phyloP scores from a whole-genome alignment of 2,329 filamentous ascomycete genomes.

The Neocucurbitaria cava region DNA sequence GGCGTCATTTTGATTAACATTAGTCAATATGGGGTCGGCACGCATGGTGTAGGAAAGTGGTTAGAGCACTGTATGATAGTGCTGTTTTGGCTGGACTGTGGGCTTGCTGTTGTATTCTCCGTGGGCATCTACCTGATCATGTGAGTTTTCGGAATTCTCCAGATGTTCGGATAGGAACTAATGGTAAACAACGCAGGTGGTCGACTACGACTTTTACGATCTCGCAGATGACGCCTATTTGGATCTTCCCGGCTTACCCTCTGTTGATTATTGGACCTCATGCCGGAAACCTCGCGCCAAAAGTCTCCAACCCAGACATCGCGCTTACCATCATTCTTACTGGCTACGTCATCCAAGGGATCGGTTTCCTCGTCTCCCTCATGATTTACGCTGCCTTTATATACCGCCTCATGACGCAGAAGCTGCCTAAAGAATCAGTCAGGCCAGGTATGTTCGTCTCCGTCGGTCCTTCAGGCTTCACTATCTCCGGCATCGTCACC shows the following conservation, averaged over 20 bases:
- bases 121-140: constrained; percentile 77
- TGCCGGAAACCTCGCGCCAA: constrained; percentile 64
- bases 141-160: constrained; percentile 56
- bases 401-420: constrained; percentile 87
- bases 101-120: constrained; percentile 70
- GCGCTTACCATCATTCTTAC: constrained; percentile 65
- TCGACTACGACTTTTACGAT: constrained; percentile 73
- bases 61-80: constrained; percentile 64
- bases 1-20: constrained; percentile 71
- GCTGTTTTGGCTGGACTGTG: constrained; percentile 77
- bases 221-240: constrained; percentile 84
- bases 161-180: neutral
- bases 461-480: constrained; percentile 77
- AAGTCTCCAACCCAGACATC: constrained; percentile 49
- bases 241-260: constrained; percentile 88
- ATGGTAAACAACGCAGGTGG: constrained; percentile 59
- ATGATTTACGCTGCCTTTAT: constrained; percentile 88
- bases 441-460: constrained; percentile 86
- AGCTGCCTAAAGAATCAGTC: constrained; percentile 76
- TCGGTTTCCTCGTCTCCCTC: constrained; percentile 69
- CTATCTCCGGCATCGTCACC: constrained; percentile 65
- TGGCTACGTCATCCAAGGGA: constrained; percentile 67
- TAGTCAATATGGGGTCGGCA: constrained; percentile 72
- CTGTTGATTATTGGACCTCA: constrained; percentile 78
- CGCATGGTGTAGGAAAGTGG: constrained; percentile 61